Conservation (phyloP, 768 basidiomycete genomes). For the Pisolithus tinctorius region DNA sequence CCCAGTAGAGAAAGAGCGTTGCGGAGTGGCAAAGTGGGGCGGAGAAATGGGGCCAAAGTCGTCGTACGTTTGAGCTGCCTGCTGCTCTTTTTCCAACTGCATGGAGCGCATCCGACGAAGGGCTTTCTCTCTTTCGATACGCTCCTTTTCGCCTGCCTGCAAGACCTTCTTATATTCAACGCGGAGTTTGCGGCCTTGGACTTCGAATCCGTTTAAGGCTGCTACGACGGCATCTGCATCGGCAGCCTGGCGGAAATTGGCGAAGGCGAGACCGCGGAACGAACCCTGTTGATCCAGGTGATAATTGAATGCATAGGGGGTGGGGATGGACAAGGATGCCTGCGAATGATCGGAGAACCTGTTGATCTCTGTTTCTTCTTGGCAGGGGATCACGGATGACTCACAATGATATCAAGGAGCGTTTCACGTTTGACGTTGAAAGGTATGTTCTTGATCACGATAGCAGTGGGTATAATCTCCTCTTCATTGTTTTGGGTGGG, state of each 20-base stretch:
- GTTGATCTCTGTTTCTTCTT: not conserved
- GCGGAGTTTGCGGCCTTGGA: slow-evolving; percentile 93
- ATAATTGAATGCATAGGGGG: slow-evolving; percentile 99
- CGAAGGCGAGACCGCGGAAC: slow-evolving; percentile 96
- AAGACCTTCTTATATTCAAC: slow-evolving; percentile 99
- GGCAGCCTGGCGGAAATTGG: slow-evolving; percentile 87
- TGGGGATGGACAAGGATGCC: slow-evolving; percentile 89
- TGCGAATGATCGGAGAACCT: slow-evolving; percentile 26
- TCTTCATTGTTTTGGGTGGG: slow-evolving; percentile 59
- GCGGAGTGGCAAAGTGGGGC: slow-evolving; percentile 52
- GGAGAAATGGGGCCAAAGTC: slow-evolving; percentile 60
- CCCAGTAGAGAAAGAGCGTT: slow-evolving; percentile 65
- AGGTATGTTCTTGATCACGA: slow-evolving; percentile 99
- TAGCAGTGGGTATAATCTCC: slow-evolving; percentile 96
- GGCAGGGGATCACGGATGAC: slow-evolving; percentile 26
- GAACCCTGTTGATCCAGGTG: slow-evolving; percentile 94
- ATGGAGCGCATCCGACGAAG: slow-evolving; percentile 96
- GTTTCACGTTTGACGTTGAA: slow-evolving; percentile 98
- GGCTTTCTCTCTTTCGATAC: slow-evolving; percentile 97
- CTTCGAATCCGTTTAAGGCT: slow-evolving; percentile 93
- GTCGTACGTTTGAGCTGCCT: slow-evolving; percentile 50
- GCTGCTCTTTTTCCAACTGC: slow-evolving; percentile 84
- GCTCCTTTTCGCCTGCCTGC: slow-evolving; percentile 98
- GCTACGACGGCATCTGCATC: slow-evolving; percentile 96
- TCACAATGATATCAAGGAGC: slow-evolving; percentile 90